phyloP scores from a whole-genome alignment of 2,329 filamentous ascomycete species.

The Cryoendolithus antarcticus region DNA sequence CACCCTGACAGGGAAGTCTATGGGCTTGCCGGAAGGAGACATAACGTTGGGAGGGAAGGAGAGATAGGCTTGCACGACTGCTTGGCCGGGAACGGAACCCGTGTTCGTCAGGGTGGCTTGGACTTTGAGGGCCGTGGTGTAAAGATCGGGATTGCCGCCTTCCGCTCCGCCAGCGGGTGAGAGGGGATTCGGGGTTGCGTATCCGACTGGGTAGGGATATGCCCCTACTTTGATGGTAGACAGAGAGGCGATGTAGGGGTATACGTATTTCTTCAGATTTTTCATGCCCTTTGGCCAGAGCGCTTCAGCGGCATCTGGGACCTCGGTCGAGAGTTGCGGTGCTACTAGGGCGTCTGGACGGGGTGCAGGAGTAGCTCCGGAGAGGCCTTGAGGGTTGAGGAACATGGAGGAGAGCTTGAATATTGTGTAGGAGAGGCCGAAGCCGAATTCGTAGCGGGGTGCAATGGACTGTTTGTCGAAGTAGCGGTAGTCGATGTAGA shows the following conservation, averaged over 20 bases:
- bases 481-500: conserved; percentile 82
- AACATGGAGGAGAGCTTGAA: conserved; percentile 50
- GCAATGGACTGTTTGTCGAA: conserved; percentile 65
- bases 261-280: conserved; percentile 57
- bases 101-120: conserved; percentile 48
- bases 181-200: conserved; percentile 33
- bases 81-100: conserved; percentile 40
- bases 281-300: conserved; percentile 50
- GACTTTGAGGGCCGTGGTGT: conserved; percentile 40
- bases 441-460: conserved; percentile 78
- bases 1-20: conserved; percentile 36
- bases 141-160: conserved; percentile 56
- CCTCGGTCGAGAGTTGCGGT: conserved; percentile 41
- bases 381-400: conserved; percentile 28
- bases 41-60: conserved; percentile 25
- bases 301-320: conserved; percentile 44
- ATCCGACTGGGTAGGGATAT: conserved; percentile 45
- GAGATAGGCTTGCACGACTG: conserved; percentile 48
- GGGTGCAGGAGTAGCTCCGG: conserved; percentile 24
- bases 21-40: conserved; percentile 12
- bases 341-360: conserved; percentile 28
- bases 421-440: conserved; percentile 67
- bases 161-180: conserved; percentile 59
- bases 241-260: conserved; percentile 52
- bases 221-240: conserved; percentile 30